Conservation (phyloP, 1,139 yeast genomes). For the Chernovozyma aurita region DNA sequence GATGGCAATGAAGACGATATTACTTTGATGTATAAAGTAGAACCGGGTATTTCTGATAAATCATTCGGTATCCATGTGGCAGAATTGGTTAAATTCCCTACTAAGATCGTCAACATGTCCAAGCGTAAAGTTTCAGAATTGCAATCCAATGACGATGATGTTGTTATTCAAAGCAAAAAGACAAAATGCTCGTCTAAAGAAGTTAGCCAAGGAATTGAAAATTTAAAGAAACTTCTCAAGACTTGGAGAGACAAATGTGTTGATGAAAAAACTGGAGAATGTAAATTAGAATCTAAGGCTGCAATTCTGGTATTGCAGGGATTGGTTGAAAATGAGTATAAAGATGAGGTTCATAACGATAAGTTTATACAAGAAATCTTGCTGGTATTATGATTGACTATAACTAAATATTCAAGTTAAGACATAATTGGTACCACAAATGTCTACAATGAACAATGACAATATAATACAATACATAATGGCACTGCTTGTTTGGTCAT, state of each 20-base stretch:
- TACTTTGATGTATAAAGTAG: conserved; percentile 84
- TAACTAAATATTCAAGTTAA: conserved; percentile 4
- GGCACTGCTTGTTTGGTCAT: too few species aligned
- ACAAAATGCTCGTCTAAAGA: conserved; percentile 53
- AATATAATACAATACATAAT: too few species aligned
- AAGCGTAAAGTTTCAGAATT: conserved; percentile 87
- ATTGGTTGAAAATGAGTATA: conserved; percentile 24
- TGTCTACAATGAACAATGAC: too few species aligned
- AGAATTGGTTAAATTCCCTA: conserved; percentile 88
- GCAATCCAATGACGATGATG: conserved; percentile 46
- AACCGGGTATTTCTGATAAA: conserved; percentile 87
- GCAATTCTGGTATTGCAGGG: conserved; percentile 36
- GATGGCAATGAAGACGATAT: conserved; percentile 57
- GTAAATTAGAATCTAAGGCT: conserved; percentile 25
- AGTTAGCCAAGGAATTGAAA: conserved; percentile 50
- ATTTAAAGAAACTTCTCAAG: conserved; percentile 52
- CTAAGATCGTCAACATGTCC: conserved; percentile 87
- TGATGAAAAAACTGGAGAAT: conserved; percentile 27
- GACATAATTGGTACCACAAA: too few species aligned
- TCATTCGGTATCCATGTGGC: conserved; percentile 98
- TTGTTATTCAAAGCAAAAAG: conserved; percentile 40
- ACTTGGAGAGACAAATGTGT: conserved; percentile 57
- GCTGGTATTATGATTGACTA: conserved; percentile 21
- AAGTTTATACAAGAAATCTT: conserved; percentile 41
- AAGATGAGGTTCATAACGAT: conserved; percentile 23